Conservation (phyloP, 2,329 filamentous ascomycete genomes). For the Fusarium liriodendri region DNA sequence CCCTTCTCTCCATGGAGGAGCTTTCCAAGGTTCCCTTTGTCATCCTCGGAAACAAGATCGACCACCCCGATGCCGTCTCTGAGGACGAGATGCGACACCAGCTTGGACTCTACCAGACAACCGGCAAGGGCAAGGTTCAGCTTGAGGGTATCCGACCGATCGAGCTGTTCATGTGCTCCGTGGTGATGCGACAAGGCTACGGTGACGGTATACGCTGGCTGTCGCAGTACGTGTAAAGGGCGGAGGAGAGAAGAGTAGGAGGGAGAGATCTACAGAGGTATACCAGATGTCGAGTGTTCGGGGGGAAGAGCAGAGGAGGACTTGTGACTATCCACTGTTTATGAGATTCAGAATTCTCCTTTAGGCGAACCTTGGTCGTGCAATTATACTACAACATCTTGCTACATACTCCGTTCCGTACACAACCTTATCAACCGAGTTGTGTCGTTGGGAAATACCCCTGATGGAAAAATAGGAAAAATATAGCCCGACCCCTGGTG, state of each 20-base stretch:
- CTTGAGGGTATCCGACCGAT: slow-evolving; percentile 93
- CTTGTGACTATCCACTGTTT: slow-evolving; percentile 43
- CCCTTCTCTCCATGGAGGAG: slow-evolving; percentile 96
- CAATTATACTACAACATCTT: slow-evolving; percentile 45
- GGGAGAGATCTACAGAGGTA: slow-evolving; percentile 26
- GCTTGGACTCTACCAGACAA: slow-evolving; percentile 94
- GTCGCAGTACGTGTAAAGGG: slow-evolving; percentile 85
- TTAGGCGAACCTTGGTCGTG: slow-evolving; percentile 50
- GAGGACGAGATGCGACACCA: slow-evolving; percentile 95
- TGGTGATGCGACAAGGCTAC: slow-evolving; percentile 97
- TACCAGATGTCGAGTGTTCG: slow-evolving; percentile 34
- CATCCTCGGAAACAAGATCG: slow-evolving; percentile 98
- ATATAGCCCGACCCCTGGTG: slow-evolving; percentile 2
- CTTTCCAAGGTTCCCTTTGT: slow-evolving; percentile 95
- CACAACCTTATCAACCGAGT: neutral
- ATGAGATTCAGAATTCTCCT: slow-evolving; percentile 51
- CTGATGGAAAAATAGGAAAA: slow-evolving; percentile 20
- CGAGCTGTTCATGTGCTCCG: slow-evolving; percentile 99
- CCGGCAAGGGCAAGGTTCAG: slow-evolving; percentile 93
- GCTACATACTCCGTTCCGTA: neutral
- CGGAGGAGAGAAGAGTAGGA: slow-evolving; percentile 1
- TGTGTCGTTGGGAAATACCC: slow-evolving; percentile 2
- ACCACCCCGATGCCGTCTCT: slow-evolving; percentile 93
- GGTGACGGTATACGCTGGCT: slow-evolving; percentile 92
- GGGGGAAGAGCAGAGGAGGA: slow-evolving; percentile 26